Base-by-base conservation (phyloP, 495 filamentous ascomycete species). In the Podospora appendiculata region DNA sequence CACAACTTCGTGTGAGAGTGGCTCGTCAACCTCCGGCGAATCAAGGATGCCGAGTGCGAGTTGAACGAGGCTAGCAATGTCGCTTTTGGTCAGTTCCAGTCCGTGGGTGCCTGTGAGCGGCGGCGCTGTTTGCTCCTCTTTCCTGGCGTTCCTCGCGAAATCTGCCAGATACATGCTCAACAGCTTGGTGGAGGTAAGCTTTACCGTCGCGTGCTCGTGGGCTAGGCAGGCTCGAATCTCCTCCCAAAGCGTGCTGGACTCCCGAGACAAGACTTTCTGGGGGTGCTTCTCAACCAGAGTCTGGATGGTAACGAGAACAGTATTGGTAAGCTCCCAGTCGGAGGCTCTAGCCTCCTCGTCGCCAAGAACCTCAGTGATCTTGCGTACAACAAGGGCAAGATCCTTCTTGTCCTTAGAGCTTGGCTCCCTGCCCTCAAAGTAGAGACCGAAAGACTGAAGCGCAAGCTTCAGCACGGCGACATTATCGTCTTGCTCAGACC, bases 241-340 rank as follows among this genome's bases (percentile, higher is more conserved):
- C 5, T 65, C 58, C 93, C 94, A 98, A 25, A 91, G 70, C 33
- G 68, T 52, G 35, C 74, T 66, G 17, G 74, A 75, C 0, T 76
- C 70, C 7, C 75, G 60, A 4, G 83, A 73, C 42, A 96, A 75
- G 0, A 82, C 74, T 46, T 74, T 67, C 3, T 74, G 59, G 8
- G 90, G 83, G 18, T 84, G 80, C 8, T 78, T 75, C 50, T 86
- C 80, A 52, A 81, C 80, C 19, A 95, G 70, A 44, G 85, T 87
- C 2, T 78, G 72, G 51, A 86, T 78, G 1, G 85, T 76, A 51
- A 84, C 79, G 13, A 96, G 75, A 7, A 87, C 73, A 40, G 81
- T 86, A 61, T 89, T 86, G 13, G 93, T 75, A n/a, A 90, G 72
- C 63, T 95, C 87, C 79, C 85, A 88, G 51, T 90, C 84, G 4